Conservation (phyloP, 2,329 filamentous ascomycete genomes). For the Stachybotrys chlorohalonatus region DNA sequence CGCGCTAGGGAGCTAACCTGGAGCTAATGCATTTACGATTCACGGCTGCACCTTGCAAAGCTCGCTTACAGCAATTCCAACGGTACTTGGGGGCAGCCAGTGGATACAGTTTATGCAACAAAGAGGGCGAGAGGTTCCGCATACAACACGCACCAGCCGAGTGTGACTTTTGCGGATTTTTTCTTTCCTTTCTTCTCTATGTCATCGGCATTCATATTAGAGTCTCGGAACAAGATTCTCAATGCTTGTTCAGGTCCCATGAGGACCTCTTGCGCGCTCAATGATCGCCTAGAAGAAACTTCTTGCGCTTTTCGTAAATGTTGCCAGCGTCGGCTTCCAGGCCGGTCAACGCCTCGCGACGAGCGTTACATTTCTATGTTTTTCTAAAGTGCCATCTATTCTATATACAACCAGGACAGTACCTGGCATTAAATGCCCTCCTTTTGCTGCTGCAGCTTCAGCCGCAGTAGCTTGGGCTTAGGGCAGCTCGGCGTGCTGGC, state of each 20-base stretch:
- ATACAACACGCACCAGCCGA: background rate
- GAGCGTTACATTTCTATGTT: conserved; percentile 34
- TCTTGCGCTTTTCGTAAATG: conserved; percentile 59
- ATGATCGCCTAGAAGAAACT: conserved; percentile 84
- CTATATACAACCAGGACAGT: background rate
- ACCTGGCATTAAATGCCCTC: conserved; percentile 13
- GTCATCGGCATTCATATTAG: conserved; percentile 92
- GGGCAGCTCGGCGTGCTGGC: conserved; percentile 79
- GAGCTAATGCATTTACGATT: no score
- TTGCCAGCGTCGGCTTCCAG: conserved; percentile 46
- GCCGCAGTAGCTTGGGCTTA: conserved; percentile 64
- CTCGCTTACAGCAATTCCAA: no score
- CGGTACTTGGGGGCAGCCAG: no score
- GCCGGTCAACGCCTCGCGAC: conserved; percentile 33
- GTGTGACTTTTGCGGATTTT: conserved; percentile 14
- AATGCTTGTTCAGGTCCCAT: conserved; percentile 86
- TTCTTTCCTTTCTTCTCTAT: conserved; percentile 44
- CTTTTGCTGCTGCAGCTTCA: conserved; percentile 76
- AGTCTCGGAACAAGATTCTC: conserved; percentile 94
- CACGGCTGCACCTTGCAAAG: no score
- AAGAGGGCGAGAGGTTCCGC: conserved; percentile 6
- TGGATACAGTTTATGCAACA: conserved; percentile 12
- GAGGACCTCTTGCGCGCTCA: conserved; percentile 89
- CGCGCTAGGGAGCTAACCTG: no score
- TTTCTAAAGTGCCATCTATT: background rate